Conservation (phyloP, 805 yeast genomes). For the Soucietia sequanensis region DNA sequence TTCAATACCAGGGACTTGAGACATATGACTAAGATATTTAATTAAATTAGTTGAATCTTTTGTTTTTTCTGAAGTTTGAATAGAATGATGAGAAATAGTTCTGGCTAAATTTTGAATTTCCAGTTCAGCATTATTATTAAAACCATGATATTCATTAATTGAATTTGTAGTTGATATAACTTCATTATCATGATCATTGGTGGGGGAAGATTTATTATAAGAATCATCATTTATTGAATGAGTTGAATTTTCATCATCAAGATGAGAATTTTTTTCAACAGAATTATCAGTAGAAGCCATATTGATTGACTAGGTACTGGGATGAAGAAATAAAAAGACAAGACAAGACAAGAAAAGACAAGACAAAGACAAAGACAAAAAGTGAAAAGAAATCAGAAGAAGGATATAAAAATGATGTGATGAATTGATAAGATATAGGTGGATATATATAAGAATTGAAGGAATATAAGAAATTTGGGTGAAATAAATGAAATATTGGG, state of each 20-base stretch:
- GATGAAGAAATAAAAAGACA: too few relatives aligned
- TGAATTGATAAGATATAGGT: too few relatives aligned
- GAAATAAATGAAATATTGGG: too few relatives aligned
- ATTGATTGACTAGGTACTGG: too few relatives aligned
- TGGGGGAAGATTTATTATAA: not conserved
- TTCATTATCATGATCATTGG: slow-evolving; percentile 1
- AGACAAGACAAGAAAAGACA: too few relatives aligned
- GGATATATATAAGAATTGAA: too few relatives aligned
- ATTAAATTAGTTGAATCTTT: slow-evolving; percentile 24
- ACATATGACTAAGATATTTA: slow-evolving; percentile 48
- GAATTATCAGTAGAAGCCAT: not conserved
- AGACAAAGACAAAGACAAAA: too few relatives aligned
- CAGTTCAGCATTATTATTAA: slow-evolving; percentile 28
- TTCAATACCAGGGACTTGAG: slow-evolving; percentile 48
- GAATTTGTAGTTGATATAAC: slow-evolving; percentile 11
- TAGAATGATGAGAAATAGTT: slow-evolving; percentile 26
- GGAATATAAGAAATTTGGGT: too few relatives aligned
- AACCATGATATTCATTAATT: slow-evolving; percentile 31
- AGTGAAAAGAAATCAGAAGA: too few relatives aligned
- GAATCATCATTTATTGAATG: not conserved
- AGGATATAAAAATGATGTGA: too few relatives aligned
- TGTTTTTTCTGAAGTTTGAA: slow-evolving; percentile 7
- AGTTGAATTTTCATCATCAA: not conserved
- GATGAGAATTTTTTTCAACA: not conserved
- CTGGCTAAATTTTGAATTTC: slow-evolving; percentile 45